Base-by-base conservation (phyloP, 805 yeast species). In the Metschnikowia similis region DNA sequence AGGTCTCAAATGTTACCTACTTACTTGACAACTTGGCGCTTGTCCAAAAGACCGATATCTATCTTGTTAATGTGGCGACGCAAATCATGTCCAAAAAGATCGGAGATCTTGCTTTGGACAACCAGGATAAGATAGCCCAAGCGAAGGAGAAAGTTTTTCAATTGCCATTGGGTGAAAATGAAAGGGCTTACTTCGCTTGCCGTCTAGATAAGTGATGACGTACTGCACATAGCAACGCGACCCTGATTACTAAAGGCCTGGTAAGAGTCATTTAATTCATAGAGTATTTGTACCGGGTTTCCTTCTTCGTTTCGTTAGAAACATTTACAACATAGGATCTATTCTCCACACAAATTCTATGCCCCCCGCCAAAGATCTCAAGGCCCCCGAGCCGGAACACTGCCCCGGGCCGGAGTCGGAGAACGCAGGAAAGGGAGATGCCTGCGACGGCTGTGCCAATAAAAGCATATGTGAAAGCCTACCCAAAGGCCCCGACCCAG, bases 381-480 rank as follows among this genome's bases (percentile, higher is more conserved):
- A 75, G 48, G 88, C 84, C 0, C 90, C 94, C 0, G 95, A 86
- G 61, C 98, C 99, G 0, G 97, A 90, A 63, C 98, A 94, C 67
- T 94, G 99, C 71, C 99, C 99, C 0, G 99, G 99, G 1, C 96
- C 98, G 1, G 97, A 92, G 63, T 85, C 96, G 2, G 97, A 90
- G 58, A 69, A 71, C 47, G 99, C 99, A 2, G 99, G 99, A 7
- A 82, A 86, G 59, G 91, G 89, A 2, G 96, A 89, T 62, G 96
- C 98, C 10, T 94, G 99, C 64, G 78, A 72, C 8, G 97, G 97
- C 9, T 94, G 99, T 71, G 95, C 97, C 13, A 94, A 94, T 69
- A 90, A 94, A 67, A 82, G 77, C 41, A 87, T 92, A 4, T 94
- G 99, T 70, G 85, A 89, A 46, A 81, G 95, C 2, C 74, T 90